These are phyloP conservation scores for Saccharomycopsis hybrid DNA, from an alignment of 1,139 yeast genomes.

Conservation along the genomic window DNA sequence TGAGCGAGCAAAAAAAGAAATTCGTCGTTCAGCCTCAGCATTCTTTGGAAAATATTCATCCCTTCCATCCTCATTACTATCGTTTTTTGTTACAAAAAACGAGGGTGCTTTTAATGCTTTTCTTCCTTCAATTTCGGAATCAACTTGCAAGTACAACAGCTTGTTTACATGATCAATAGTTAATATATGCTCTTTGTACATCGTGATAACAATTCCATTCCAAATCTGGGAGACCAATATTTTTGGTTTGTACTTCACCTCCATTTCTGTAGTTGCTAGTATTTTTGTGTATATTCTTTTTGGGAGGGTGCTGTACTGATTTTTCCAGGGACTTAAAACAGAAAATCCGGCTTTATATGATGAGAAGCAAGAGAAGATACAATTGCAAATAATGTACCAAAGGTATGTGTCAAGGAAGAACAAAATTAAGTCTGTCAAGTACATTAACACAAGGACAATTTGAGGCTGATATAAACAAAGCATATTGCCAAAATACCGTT, in stretches of 20 bases:
- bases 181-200: conserved; percentile 65
- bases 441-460: conserved; percentile 58
- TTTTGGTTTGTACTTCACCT: conserved; percentile 61
- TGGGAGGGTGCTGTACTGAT: conserved; percentile 64
- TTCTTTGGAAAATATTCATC: conserved; percentile 47
- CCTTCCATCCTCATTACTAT: conserved; percentile 30
- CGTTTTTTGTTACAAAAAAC: conserved; percentile 65
- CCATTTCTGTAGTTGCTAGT: conserved; percentile 63
- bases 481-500: conserved; percentile 46
- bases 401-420: conserved; percentile 71
- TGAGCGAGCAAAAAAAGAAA: conserved; percentile 69
- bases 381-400: conserved; percentile 70
- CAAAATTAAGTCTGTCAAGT: conserved; percentile 55
- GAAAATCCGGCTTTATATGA: conserved; percentile 70
- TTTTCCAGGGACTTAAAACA: conserved; percentile 72
- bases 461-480: conserved; percentile 55
- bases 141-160: conserved; percentile 43
- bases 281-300: conserved; percentile 67
- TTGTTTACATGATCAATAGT: conserved; percentile 41
- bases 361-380: conserved; percentile 65
- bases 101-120: conserved; percentile 68
- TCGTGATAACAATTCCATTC: conserved; percentile 65
- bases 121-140: conserved; percentile 60
- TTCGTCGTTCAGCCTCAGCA: conserved; percentile 72
- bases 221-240: conserved; percentile 66